A percentile compares a stretch with the other conserved stretches of the same genome.
These are phyloP conservation scores for Cyphellophora europaea DNA, from an alignment of 2,329 filamentous ascomycete species.

Conservation along the genomic window DNA sequence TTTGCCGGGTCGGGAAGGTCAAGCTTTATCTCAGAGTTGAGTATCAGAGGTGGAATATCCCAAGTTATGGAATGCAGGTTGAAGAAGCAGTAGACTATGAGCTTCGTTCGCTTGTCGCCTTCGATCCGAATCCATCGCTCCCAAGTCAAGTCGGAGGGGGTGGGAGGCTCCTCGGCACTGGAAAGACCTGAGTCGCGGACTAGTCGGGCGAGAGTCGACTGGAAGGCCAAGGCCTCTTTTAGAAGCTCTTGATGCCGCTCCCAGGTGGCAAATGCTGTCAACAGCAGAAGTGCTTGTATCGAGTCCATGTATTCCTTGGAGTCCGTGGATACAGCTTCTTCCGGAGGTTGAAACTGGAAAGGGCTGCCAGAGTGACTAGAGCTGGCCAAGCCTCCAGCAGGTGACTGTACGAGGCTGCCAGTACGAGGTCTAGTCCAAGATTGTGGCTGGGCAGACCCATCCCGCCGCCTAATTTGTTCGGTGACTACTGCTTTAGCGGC, in stretches of 20 bases:
- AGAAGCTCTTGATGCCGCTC: constrained; percentile 47
- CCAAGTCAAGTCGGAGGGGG: constrained; percentile 36
- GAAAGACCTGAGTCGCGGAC: constrained; percentile 44
- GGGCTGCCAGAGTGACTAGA: constrained; percentile 35
- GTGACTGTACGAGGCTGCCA: constrained; percentile 26
- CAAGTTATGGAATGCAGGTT: constrained; percentile 55
- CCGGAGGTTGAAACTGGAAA: constrained; percentile 26
- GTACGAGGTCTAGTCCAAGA: constrained; percentile 33
- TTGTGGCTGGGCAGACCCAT: constrained; percentile 34
- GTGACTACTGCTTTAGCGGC: constrained; percentile 46
- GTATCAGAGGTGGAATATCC: constrained; percentile 49
- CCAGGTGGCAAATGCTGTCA: constrained; percentile 54
- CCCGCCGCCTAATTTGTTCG: constrained; percentile 41
- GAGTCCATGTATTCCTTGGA: constrained; percentile 40
- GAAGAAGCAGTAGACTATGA: constrained; percentile 49
- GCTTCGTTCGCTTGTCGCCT: constrained; percentile 44
- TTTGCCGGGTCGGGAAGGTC: constrained; percentile 45
- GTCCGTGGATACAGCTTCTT: constrained; percentile 23
- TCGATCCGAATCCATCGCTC: constrained; percentile 45
- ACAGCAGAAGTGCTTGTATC: constrained; percentile 39
- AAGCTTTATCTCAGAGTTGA: constrained; percentile 46
- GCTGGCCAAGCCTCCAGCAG: constrained; percentile 28
- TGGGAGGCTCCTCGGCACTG: constrained; percentile 14
- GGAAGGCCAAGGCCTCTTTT: constrained; percentile 48
- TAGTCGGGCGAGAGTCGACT: constrained; percentile 46